Evolutionary conservation across 192 early-diverging fungal species (phyloP).

Genomic region (Entomortierella parvispora): DNA sequence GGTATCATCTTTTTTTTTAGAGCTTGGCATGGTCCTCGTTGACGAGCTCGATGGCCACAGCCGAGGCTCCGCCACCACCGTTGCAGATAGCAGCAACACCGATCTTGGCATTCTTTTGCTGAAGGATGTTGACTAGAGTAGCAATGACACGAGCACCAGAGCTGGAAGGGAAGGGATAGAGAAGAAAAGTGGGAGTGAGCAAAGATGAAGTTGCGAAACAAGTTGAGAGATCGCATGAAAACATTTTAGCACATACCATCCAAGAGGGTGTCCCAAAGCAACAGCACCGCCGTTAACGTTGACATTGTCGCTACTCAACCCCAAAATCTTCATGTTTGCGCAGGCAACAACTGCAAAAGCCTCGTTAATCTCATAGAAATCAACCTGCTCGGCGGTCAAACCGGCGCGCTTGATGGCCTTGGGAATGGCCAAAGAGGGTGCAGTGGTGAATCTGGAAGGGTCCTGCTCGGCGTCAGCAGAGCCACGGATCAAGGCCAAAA

Average conservation of each 20-base stretch:
- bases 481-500: slow-evolving; percentile 68
- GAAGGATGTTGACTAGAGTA: slow-evolving; percentile 80
- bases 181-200: neutral
- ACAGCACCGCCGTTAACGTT: slow-evolving; percentile 98
- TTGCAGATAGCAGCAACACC: slow-evolving; percentile 97
- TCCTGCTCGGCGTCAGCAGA: slow-evolving; percentile 75
- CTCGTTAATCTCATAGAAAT: slow-evolving; percentile 87
- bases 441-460: slow-evolving; percentile 78
- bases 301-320: slow-evolving; percentile 77
- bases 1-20: slow-evolving; percentile 12
- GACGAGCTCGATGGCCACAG: slow-evolving; percentile 74
- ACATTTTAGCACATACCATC: slow-evolving; percentile 76
- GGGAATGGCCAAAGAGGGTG: slow-evolving; percentile 81
- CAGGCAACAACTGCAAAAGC: slow-evolving; percentile 86
- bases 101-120: slow-evolving; percentile 77
- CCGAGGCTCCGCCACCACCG: slow-evolving; percentile 93
- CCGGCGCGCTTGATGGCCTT: slow-evolving; percentile 78
- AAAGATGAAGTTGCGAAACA: neutral
- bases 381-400: slow-evolving; percentile 67
- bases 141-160: slow-evolving; percentile 91
- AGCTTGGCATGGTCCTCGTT: slow-evolving; percentile 42
- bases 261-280: slow-evolving; percentile 97
- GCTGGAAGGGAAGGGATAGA: slow-evolving; percentile 8
- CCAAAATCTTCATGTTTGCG: slow-evolving; percentile 87
- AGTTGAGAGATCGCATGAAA: neutral